phyloP scores from a whole-genome alignment of 1,284 basidiomycete species.

The Stereum hirsutum region DNA sequence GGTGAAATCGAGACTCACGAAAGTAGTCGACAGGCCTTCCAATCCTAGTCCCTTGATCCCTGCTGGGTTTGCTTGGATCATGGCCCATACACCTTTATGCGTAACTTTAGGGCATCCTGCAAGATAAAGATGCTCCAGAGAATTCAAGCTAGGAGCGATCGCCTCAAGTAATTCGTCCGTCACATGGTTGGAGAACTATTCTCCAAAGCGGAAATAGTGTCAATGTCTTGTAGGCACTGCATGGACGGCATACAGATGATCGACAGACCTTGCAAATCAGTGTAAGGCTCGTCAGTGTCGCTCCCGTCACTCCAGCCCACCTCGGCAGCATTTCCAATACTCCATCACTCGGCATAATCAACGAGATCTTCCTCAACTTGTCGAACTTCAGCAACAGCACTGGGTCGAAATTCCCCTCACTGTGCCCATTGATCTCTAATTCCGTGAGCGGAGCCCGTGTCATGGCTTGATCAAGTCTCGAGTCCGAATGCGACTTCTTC shows the following conservation, averaged over 20 bases:
- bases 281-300: constrained; percentile 42
- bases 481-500: too few relatives aligned
- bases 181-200: constrained; percentile 41
- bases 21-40: constrained; percentile 51
- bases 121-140: constrained; percentile 46
- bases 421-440: constrained; percentile 37
- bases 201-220: constrained; percentile 26
- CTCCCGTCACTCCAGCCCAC: constrained; percentile 39
- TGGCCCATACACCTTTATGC: constrained; percentile 41
- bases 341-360: constrained; percentile 60
- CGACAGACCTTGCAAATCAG: constrained; percentile 56
- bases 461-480: too few relatives aligned
- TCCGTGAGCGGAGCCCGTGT: too few relatives aligned
- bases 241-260: too few relatives aligned
- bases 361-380: constrained; percentile 32
- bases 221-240: too few relatives aligned
- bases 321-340: constrained; percentile 38
- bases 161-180: constrained; percentile 42
- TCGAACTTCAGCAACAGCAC: constrained; percentile 24
- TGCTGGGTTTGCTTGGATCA: constrained; percentile 31
- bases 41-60: constrained; percentile 47
- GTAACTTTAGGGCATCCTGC: constrained; percentile 64
- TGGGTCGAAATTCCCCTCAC: constrained; percentile 9
- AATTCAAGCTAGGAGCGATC: constrained; percentile 35
- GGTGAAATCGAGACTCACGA: too few relatives aligned